These are phyloP conservation scores for Aureobasidium sp. DNA, from an alignment of 2,329 filamentous ascomycete genomes.

Conservation along the genomic window DNA sequence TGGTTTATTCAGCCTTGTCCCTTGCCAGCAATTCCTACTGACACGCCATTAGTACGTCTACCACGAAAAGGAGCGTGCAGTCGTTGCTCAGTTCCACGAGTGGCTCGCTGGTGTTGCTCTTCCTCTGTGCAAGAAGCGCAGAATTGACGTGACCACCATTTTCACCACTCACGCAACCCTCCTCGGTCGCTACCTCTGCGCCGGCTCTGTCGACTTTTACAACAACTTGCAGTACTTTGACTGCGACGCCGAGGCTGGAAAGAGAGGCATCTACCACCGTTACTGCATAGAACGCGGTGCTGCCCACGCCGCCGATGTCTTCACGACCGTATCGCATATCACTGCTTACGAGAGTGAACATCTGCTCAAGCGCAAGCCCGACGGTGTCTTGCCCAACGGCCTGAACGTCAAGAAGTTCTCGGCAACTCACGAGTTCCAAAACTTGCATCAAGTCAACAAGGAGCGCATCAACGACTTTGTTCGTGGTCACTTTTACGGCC, in stretches of 20 bases:
- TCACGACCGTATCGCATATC: constrained; percentile 97
- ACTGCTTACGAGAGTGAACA: constrained; percentile 98
- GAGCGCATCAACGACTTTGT: constrained; percentile 98
- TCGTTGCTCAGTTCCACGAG: constrained; percentile 98
- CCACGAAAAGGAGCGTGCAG: constrained; percentile 82
- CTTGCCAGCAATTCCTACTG: not conserved
- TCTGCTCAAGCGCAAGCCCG: constrained; percentile 85
- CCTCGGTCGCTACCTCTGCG: constrained; percentile 90
- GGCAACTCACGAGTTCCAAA: constrained; percentile 97
- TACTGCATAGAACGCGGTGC: constrained; percentile 97
- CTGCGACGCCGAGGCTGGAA: constrained; percentile 90
- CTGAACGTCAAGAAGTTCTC: constrained; percentile 98
- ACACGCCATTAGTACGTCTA: constrained; percentile 63
- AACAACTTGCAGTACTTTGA: constrained; percentile 98
- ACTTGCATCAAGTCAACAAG: constrained; percentile 91
- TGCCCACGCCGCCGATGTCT: constrained; percentile 87
- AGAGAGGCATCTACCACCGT: constrained; percentile 95
- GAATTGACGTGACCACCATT: constrained; percentile 94
- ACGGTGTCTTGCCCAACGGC: constrained; percentile 91
- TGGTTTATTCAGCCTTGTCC: not conserved
- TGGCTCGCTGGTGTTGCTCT: constrained; percentile 94
- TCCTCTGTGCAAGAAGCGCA: constrained; percentile 83
- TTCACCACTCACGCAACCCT: constrained; percentile 97
- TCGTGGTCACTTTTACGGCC: constrained; percentile 94
- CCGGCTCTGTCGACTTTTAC: constrained; percentile 97